Base-by-base conservation (phyloP, 805 yeast genomes). In the Spathaspora arborariae region DNA sequence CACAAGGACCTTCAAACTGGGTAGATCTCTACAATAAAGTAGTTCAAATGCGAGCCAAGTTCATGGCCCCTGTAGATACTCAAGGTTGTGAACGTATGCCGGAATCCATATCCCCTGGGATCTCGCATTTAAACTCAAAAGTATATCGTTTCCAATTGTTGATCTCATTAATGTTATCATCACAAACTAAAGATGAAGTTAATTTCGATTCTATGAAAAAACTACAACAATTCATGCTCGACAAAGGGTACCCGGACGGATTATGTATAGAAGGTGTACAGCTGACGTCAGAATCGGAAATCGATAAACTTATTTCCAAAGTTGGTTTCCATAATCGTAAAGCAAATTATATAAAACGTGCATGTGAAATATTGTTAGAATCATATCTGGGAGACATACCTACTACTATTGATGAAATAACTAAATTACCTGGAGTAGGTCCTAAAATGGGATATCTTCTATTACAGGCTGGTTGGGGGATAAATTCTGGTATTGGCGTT, bases 401-500 rank as follows among this genome's bases (percentile, higher is more conserved):
- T 0, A 64, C 75, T 48, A 75, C 83, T 2, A 74, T 86, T 7
- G 81, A 76, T 5, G 91, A 84, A 0, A 72, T 91, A 44, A 72
- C 78, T 4, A 63, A 76, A 0, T 67, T 91, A 26, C 97, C 97
- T 0, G 98, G 98, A 0, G 96, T 91, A 2, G 98, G 98, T 0
- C 96, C 96, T 7, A 91, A 91, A 62, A 91, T 91, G 98, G 96
- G 95, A 0, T 85, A 79, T 60, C 65, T 91, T 35, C 74, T 91
- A 1, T 68, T 89, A 48, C 96, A 89, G 56, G 78, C 80, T 36
- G 96, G 94, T 0, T 90, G 97, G 97, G 69, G 74, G 37, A 69
- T 83, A 48, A 82, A 75, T 45, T 68, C 72, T 11, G 97, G 97
- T 0, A 88, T 91, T n/a, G 97, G 97, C 7, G 97, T 91, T 9